phyloP scores from a whole-genome alignment of 768 basidiomycete species.

The Tubosaeta brunneosetosa region DNA sequence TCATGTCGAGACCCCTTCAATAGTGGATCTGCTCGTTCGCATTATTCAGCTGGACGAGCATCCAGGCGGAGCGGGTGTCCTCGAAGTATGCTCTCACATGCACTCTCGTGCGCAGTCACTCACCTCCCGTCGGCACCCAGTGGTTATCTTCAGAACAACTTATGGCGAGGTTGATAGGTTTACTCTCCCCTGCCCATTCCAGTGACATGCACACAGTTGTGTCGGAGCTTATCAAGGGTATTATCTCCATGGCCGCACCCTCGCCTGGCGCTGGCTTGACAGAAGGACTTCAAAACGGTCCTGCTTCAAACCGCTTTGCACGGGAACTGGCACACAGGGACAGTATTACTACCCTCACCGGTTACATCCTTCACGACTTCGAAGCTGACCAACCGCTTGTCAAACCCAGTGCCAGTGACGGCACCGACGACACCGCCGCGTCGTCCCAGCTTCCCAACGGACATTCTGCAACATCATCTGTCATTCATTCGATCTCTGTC shows the following conservation, averaged over 20 bases:
- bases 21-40: slow-evolving; percentile 87
- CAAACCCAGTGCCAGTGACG: slow-evolving; percentile 11
- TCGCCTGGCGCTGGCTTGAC: slow-evolving; percentile 74
- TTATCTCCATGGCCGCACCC: slow-evolving; percentile 90
- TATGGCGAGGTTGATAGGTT: slow-evolving; percentile 72
- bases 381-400: slow-evolving; percentile 18
- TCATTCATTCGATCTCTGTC: slow-evolving; percentile 81
- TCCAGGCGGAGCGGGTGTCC: slow-evolving; percentile 73
- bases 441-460: slow-evolving; percentile 31
- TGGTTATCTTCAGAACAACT: slow-evolving; percentile 86
- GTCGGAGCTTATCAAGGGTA: slow-evolving; percentile 87
- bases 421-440: slow-evolving; percentile 9
- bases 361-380: slow-evolving; percentile 74
- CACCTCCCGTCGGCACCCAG: slow-evolving; percentile 40
- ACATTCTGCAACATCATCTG: slow-evolving; percentile 67
- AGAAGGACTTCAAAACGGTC: slow-evolving; percentile 62
- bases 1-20: slow-evolving; percentile 85
- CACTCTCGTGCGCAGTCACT: slow-evolving; percentile 28
- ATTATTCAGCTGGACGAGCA: slow-evolving; percentile 88
- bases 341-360: slow-evolving; percentile 65
- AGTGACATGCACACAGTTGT: slow-evolving; percentile 80
- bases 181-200: slow-evolving; percentile 74
- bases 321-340: slow-evolving; percentile 77
- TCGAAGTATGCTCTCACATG: slow-evolving; percentile 64
- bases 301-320: slow-evolving; percentile 81